Base-by-base conservation (phyloP, 495 filamentous ascomycete species). In the Daldinia loculata region DNA sequence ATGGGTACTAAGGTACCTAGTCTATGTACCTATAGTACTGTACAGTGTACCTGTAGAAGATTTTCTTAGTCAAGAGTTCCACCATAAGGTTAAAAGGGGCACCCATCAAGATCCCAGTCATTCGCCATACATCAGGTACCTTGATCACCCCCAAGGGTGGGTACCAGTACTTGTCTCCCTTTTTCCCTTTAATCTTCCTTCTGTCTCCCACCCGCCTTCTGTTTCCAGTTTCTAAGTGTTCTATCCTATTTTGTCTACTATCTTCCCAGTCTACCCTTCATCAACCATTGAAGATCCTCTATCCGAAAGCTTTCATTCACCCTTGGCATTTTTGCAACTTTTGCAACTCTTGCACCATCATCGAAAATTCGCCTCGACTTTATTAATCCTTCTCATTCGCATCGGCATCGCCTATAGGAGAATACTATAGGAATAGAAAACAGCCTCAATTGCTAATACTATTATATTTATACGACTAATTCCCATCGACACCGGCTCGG, bases 121-220 rank as follows among this genome's bases (percentile, higher is more conserved):
- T 61, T 66, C 66, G 62, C 62, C 61, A 58, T 71, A 43, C 56
- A 32, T 66, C 15, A 72, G 61, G 70, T 72, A 72, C 70, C 63
- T 72, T 72, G 70, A 73, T 61, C 70, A 63, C 51, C 61, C 63
- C 62, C 63, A 67, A 63, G 58, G 66, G 66, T 73, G 70, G 70
- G 70, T 73, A 73, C 70, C 66, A 45, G 70, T 73, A 73, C 70
- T 63, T 73, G 27, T 63, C 66, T 65, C 70, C 70, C 66, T 73
- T 73, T 73, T 69, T 73, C 66, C 70, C 70, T 73, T 73, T 73
- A 73, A 73, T 73, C 70, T 63, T 68, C 66, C 67, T 59, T 22
- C 61, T 34, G 57, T 67, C 39, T 52, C 70, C 70, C 70, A 69
- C 66, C 58, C 45, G 66, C 66, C 62, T 69, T 73, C 70, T 69